Percentiles rank a stretch among this genome's conserved stretches.
phyloP scores from a whole-genome alignment of 139 green algal species.

The Chlorella sorokiniana region DNA sequence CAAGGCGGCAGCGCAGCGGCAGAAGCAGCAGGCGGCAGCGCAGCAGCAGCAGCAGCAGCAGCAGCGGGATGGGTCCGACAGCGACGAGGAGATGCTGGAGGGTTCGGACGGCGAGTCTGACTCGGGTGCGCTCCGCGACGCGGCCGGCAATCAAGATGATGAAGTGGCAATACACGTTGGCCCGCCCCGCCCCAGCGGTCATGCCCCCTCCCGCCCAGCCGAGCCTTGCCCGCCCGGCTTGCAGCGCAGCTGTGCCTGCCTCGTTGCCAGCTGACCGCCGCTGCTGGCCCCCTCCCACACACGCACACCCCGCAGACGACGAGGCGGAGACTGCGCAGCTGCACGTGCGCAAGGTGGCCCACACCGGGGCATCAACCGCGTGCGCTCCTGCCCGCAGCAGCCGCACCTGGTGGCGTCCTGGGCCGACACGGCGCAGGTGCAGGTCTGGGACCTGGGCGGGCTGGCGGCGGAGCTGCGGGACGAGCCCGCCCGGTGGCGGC shows the following conservation, averaged over 20 bases:
- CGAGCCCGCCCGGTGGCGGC: conserved; percentile 38
- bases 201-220: no score
- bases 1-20: conserved; percentile 39
- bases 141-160: no score
- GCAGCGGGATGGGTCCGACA: conserved; percentile 63
- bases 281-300: background rate
- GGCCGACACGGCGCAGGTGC: conserved; percentile 85
- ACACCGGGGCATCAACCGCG: conserved; percentile 90
- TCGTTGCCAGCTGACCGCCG: no score
- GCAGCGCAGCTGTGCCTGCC: no score
- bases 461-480: conserved; percentile 69
- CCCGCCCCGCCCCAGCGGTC: no score
- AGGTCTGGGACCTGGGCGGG: conserved; percentile 74
- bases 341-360: conserved; percentile 63
- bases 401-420: conserved; percentile 88
- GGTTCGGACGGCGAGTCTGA: conserved; percentile 5
- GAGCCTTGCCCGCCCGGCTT: no score
- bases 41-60: conserved; percentile 49
- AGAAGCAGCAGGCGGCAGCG: conserved; percentile 58
- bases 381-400: conserved; percentile 89
- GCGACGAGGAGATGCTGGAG: conserved; percentile 33
- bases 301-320: conserved; percentile 53
- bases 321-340: conserved; percentile 56
- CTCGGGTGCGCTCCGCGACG: background rate
- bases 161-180: background rate